phyloP scores from a whole-genome alignment of 345 rosid genomes.

The Chamaenerion angustifolium region DNA sequence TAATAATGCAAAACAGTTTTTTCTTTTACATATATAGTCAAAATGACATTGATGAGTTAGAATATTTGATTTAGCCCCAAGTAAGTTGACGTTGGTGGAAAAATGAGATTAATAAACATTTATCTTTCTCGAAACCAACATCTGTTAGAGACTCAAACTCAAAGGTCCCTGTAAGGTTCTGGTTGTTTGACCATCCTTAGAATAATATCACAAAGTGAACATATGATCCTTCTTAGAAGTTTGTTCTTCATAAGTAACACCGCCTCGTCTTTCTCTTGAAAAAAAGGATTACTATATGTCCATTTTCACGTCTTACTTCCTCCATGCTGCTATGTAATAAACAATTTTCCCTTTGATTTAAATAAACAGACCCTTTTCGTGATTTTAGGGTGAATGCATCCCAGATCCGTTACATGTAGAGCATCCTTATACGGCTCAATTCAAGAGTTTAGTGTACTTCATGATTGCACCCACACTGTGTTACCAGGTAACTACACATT shows the following conservation, averaged over 20 bases:
- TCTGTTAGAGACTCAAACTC: too few relatives aligned
- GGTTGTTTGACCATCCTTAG: too few relatives aligned
- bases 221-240: too few relatives aligned
- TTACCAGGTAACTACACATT: conserved; percentile 56
- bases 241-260: too few relatives aligned
- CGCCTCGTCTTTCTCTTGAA: too few relatives aligned
- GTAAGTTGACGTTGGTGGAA: too few relatives aligned
- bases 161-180: too few relatives aligned
- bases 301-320: neutral
- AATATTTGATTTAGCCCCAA: neutral
- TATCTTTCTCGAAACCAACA: too few relatives aligned
- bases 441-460: conserved; percentile 77
- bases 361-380: neutral
- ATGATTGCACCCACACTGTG: conserved; percentile 97
- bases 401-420: conserved; percentile 22
- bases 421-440: conserved; percentile 31
- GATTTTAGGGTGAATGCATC: conserved; percentile 11
- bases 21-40: neutral
- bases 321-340: neutral
- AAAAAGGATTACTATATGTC: neutral
- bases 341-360: neutral
- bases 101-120: too few relatives aligned
- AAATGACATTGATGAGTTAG: neutral
- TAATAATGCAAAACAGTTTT: neutral
- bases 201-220: too few relatives aligned